Evolutionary conservation across 441 rosid genomes (phyloP).

Genomic region (Rhodomyrtus psidioides): DNA sequence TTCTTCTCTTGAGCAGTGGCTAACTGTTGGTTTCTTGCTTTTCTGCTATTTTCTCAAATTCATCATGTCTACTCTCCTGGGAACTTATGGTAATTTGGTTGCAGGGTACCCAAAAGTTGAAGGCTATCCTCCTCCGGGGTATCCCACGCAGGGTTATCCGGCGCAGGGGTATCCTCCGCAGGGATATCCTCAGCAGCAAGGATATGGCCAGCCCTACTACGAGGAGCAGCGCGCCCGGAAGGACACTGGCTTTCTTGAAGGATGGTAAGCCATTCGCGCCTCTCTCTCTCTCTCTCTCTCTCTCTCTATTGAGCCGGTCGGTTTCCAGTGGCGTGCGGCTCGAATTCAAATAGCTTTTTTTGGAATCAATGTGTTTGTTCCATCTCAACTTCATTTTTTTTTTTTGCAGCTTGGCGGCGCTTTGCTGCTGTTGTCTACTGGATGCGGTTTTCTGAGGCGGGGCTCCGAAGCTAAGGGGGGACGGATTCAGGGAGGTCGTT

Average conservation of each 20-base stretch:
- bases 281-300: neutral
- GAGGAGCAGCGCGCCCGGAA: slow-evolving; percentile 35
- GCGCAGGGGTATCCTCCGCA: slow-evolving; percentile 44
- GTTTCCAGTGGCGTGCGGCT: too few species aligned
- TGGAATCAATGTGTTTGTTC: neutral
- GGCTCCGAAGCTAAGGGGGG: neutral
- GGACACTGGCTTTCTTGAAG: slow-evolving; percentile 50
- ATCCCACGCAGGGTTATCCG: slow-evolving; percentile 25
- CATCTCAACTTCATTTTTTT: neutral
- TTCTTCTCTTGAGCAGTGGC: neutral
- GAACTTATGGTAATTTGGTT: neutral
- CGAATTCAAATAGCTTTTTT: neutral
- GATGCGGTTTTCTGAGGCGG: slow-evolving; percentile 56
- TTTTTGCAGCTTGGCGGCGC: slow-evolving; percentile 63
- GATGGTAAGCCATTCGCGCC: slow-evolving; percentile 34
- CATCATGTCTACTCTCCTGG: neutral
- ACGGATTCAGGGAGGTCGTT: neutral
- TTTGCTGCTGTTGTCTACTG: slow-evolving; percentile 74
- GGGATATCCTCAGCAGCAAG: slow-evolving; percentile 38
- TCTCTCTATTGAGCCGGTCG: too few species aligned
- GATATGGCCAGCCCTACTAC: slow-evolving; percentile 36
- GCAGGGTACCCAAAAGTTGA: slow-evolving; percentile 54
- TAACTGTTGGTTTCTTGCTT: neutral
- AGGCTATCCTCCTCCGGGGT: slow-evolving; percentile 64
- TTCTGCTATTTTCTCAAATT: neutral